Evolutionary conservation across 352 stramenopile species (phyloP), one percentile per base, ranked within the genome.

Genomic region (Globisporangium cederbergense): DNA sequence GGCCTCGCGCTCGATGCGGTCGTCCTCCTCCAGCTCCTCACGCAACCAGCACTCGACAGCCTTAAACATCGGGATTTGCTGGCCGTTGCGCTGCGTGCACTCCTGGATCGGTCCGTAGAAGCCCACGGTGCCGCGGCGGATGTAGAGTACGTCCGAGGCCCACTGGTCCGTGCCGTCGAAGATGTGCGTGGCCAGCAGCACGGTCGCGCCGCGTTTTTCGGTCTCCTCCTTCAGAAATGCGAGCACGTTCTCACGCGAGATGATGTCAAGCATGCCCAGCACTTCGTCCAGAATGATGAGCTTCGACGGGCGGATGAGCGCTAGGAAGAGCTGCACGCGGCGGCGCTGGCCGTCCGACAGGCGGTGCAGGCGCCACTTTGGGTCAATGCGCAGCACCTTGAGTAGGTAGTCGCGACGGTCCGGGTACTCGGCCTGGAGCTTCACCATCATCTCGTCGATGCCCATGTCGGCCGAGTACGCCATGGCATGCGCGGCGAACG

Each of bases 211-310:
- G 34, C 79, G 75, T 9, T 38, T 66, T 62, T 89, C 81, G 25
- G 77, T 89, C 67, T 94, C 86, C 42, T 88, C 67, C 55, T 97
- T 94, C 8, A 99, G 72, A 71, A 98, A 99, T 47, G 79, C 64
- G 7, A 99, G 73, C 40, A 99, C 81, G 73, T 99, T 97, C 56
- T 97, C 88, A 34, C 96, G 83, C 18, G 95, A 96, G 61, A 98
- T 94, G 56, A 99, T 94, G 78, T 99, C 97, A 38, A 99, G 80
- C 75, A 96, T 98, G 1, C 95, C 97, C 8, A 98, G 97, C 55
- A 99, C 90, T 85, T 99, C 97, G 67, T 99, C 97, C n/a, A 99
- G 78, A 4, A 99, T 73, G 40, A 99, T 92, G 58, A 99, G 86
- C 67, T 98, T 83, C 59, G 98, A 99, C 16, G 97, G 97, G 49